Base-by-base conservation (phyloP, 2,329 filamentous ascomycete genomes). In the Ceratocystis lukuohia region DNA sequence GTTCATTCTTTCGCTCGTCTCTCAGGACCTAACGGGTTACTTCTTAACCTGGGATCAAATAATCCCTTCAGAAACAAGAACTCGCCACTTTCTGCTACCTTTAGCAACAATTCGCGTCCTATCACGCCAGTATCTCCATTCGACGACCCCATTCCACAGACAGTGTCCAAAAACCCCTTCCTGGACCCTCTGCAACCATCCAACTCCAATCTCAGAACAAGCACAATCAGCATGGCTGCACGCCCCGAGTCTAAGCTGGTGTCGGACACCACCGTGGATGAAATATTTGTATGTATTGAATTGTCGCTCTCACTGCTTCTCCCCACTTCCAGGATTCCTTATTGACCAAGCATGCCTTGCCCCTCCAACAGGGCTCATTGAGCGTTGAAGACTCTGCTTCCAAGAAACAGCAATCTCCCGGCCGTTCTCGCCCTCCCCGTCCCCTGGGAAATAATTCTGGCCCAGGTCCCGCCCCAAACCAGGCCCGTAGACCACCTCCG, bases 61-160 rank as follows among this genome's bases (percentile, higher is more conserved):
- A 92, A 92, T 74, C 88, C 88, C 69, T 92, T 84, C 72, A 86
- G 88, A 78, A 89, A 89, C 75, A 84, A 86, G 70, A 79, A 80
- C 46, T 89, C 87, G 69, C 86, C 83, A 63, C 74, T 69, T 28
- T 69, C 68, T 61, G 63, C 66, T 46, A 68, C 64, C 76, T 65
- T 75, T 72, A 69, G 69, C 73, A 73, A 69, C 70, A 77, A 56
- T 69, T 73, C 61, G 70, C 70, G 64, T 17, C 66, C 66, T 28
- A 45, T 67, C 71, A 72, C 76, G 74, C 78, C 77, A 70, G 76
- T 75, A 69, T 86, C 82, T 70, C 85, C 82, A 69, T 84, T 85
- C 73, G 83, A 84, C 75, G 82, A 85, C 75, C 79, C 77, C 25
- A 62, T 66, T 50, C 69, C 75, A 69, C 82, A 86, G 72, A 86